phyloP scores from a whole-genome alignment of 1,139 yeast genomes.

The Pichia sp. region DNA sequence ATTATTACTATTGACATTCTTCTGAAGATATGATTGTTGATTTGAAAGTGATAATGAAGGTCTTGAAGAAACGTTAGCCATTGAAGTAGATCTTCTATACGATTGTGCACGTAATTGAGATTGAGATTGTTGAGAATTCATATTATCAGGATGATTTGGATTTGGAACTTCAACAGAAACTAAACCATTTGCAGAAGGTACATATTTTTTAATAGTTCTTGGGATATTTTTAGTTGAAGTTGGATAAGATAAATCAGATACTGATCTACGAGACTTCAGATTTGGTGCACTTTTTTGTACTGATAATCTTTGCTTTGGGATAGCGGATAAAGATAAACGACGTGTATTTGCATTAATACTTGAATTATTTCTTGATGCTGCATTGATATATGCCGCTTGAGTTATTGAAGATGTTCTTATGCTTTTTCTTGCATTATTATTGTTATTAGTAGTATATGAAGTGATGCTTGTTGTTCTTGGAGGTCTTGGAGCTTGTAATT shows the following conservation, averaged over 20 bases:
- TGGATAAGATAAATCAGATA: constrained; percentile 15
- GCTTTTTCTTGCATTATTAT: neutral
- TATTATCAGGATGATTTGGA: constrained; percentile 23
- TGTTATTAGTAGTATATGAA: constrained; percentile 12
- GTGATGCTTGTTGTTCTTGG: constrained; percentile 20
- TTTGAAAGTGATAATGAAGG: neutral
- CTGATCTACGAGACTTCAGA: constrained; percentile 14
- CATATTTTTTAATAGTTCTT: constrained; percentile 37
- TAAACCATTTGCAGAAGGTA: constrained; percentile 44
- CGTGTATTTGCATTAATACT: constrained; percentile 13
- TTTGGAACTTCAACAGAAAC: constrained; percentile 42
- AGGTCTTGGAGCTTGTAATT: constrained; percentile 16
- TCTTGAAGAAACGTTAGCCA: constrained; percentile 1
- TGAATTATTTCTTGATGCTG: constrained; percentile 11
- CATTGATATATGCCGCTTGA: neutral
- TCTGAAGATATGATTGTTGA: neutral
- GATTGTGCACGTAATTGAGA: constrained; percentile 6
- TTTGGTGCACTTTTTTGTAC: constrained; percentile 14
- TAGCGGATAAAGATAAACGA: constrained; percentile 8
- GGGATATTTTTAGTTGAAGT: constrained; percentile 10
- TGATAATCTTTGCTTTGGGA: constrained; percentile 12
- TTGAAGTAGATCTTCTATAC: constrained; percentile 10
- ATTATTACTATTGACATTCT: constrained; percentile 1
- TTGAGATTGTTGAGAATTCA: constrained; percentile 16
- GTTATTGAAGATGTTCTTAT: neutral